Evolutionary conservation across 768 basidiomycete genomes (phyloP).

Genomic region (Gyrodon lividus): DNA sequence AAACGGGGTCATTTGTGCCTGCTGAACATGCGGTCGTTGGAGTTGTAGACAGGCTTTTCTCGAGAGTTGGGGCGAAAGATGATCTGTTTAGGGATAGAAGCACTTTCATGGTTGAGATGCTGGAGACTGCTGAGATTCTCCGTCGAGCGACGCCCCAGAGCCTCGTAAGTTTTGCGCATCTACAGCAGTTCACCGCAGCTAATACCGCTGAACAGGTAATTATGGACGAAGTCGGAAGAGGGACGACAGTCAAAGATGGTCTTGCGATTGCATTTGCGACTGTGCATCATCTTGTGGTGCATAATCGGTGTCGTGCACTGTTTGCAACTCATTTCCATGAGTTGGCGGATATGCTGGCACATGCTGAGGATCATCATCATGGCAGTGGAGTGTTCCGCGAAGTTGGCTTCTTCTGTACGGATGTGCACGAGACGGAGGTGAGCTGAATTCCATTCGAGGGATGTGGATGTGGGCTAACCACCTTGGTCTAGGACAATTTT

Average conservation of each 20-base stretch:
- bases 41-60: slow-evolving; percentile 88
- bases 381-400: slow-evolving; percentile 51
- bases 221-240: slow-evolving; percentile 99
- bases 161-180: slow-evolving; percentile 51
- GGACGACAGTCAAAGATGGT: slow-evolving; percentile 90
- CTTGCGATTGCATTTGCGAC: slow-evolving; percentile 92
- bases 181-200: background rate
- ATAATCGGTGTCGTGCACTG: slow-evolving; percentile 76
- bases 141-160: slow-evolving; percentile 78
- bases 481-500: slow-evolving; percentile 54
- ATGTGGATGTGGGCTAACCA: background rate
- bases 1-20: slow-evolving; percentile 92
- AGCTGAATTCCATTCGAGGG: slow-evolving; percentile 24
- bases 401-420: slow-evolving; percentile 87
- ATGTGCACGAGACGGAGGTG: slow-evolving; percentile 77
- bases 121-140: slow-evolving; percentile 91
- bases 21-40: slow-evolving; percentile 80
- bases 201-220: slow-evolving; percentile 64
- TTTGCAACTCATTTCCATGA: slow-evolving; percentile 99
- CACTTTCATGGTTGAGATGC: slow-evolving; percentile 99
- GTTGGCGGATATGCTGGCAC: slow-evolving; percentile 79
- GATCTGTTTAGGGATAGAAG: slow-evolving; percentile 91
- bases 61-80: slow-evolving; percentile 93
- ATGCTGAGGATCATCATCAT: slow-evolving; percentile 39
- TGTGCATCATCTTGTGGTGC: slow-evolving; percentile 72